These are phyloP conservation scores for Echium plantagineum DNA, from an alignment of 257 asterid genomes.

Conservation along the genomic window DNA sequence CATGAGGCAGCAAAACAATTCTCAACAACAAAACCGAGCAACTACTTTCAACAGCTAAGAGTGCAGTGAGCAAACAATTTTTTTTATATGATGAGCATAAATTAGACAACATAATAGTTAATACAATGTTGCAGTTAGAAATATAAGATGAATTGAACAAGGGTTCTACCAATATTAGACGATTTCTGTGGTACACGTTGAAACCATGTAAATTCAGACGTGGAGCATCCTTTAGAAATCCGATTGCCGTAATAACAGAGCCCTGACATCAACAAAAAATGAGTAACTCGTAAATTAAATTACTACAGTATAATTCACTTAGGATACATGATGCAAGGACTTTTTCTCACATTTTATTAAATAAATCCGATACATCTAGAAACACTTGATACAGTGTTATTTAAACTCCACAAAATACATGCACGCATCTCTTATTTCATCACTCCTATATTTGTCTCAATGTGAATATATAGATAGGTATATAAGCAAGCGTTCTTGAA, in stretches of 20 bases:
- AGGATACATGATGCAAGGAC: too few relatives aligned
- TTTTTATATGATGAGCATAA: too few relatives aligned
- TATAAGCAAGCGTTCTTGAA: background rate
- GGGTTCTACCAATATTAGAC: conserved; percentile 72
- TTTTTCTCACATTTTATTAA: too few relatives aligned
- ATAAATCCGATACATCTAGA: background rate
- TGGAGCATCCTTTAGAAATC: conserved; percentile 92
- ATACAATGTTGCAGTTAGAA: background rate
- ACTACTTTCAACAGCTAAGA: too few relatives aligned
- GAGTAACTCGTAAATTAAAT: background rate
- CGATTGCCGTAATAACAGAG: conserved; percentile 59
- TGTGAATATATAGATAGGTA: too few relatives aligned
- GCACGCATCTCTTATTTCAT: background rate
- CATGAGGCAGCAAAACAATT: too few relatives aligned
- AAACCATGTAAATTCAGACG: conserved; percentile 73
- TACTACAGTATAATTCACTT: background rate
- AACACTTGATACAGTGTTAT: background rate
- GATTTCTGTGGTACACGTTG: conserved; percentile 90
- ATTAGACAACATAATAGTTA: background rate
- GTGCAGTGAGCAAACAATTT: too few relatives aligned
- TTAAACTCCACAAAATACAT: background rate
- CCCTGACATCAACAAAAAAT: conserved; percentile 40
- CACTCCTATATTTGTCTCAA: too few relatives aligned
- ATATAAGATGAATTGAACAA: conserved; percentile 13
- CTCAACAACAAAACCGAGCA: too few relatives aligned